Percentiles rank a stretch among this genome's conserved stretches.
Conservation (phyloP, 75 land plant species). For the Cryptomeria japonica region DNA sequence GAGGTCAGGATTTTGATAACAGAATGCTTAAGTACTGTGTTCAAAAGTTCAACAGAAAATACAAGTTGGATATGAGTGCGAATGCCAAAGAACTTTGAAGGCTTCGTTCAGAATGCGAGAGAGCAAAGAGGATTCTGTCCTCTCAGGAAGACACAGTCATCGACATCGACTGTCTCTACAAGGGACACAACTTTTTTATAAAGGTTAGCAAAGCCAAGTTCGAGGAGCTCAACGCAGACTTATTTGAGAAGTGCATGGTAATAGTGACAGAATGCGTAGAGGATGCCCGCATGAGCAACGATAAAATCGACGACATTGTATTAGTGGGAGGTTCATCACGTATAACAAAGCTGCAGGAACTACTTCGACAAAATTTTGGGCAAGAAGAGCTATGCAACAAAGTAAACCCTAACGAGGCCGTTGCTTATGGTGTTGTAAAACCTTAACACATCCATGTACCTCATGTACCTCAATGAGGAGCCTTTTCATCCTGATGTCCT, state of each 20-base stretch:
- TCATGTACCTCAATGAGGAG: too few species aligned
- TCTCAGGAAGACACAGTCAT: neutral
- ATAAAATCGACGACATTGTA: constrained; percentile 29
- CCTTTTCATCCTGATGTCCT: too few species aligned
- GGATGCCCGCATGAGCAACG: constrained; percentile 27
- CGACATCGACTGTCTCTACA: constrained; percentile 12
- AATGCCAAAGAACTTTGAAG: constrained; percentile 25
- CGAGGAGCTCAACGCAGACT: constrained; percentile 33
- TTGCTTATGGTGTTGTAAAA: too few species aligned
- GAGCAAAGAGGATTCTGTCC: constrained; percentile 20
- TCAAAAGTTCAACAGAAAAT: constrained; percentile 26
- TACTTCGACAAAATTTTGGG: too few species aligned
- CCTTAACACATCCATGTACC: too few species aligned
- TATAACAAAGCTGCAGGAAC: constrained; percentile 24
- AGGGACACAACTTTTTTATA: constrained; percentile 15
- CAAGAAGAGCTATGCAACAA: too few species aligned
- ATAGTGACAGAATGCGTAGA: constrained; percentile 17
- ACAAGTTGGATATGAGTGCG: constrained; percentile 22
- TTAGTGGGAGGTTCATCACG: constrained; percentile 46
- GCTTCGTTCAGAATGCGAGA: constrained; percentile 23
- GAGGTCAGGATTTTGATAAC: constrained; percentile 47
- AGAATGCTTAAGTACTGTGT: constrained; percentile 30
- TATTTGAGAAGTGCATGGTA: constrained; percentile 12
- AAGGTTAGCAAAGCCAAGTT: constrained; percentile 31
- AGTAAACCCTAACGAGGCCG: too few species aligned